Conservation (phyloP, 1,284 basidiomycete genomes). For the Kwoniella shivajii region DNA sequence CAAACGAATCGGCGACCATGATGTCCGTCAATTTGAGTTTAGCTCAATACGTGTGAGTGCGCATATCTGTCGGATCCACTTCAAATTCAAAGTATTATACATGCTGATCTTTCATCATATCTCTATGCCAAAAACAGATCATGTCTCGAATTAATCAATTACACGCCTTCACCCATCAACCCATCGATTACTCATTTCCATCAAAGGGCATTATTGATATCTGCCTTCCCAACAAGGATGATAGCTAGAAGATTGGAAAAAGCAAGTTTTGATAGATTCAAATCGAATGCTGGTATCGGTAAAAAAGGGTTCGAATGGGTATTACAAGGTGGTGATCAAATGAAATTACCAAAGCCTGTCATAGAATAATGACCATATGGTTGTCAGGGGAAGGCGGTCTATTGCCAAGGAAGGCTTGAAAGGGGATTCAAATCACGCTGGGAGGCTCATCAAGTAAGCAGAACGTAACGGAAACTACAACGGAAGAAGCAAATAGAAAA, state of each 20-base stretch:
- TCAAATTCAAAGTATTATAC: background rate
- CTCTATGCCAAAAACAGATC: conserved; percentile 28
- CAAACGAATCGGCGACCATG: conserved; percentile 64
- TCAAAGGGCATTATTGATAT: conserved; percentile 45
- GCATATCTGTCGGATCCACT: background rate
- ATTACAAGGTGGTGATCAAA: conserved; percentile 50
- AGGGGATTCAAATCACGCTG: too few species aligned
- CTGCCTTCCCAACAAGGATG: conserved; percentile 70
- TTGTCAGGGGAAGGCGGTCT: background rate
- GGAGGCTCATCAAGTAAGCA: too few species aligned
- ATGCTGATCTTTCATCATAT: background rate
- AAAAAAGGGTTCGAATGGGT: conserved; percentile 86
- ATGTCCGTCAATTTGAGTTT: conserved; percentile 89
- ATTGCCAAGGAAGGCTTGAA: too few species aligned
- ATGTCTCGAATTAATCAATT: conserved; percentile 79
- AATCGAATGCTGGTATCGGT: conserved; percentile 81
- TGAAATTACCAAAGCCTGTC: conserved; percentile 1
- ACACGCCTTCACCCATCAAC: conserved; percentile 61
- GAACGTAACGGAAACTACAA: too few species aligned
- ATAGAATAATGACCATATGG: background rate
- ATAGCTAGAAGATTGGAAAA: conserved; percentile 77
- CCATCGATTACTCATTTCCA: conserved; percentile 37
- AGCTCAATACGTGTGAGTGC: conserved; percentile 63
- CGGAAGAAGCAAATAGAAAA: too few species aligned
- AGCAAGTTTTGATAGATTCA: conserved; percentile 80